phyloP scores from a whole-genome alignment of 164 flowering plant species.

The Macadamia integrifolia region DNA sequence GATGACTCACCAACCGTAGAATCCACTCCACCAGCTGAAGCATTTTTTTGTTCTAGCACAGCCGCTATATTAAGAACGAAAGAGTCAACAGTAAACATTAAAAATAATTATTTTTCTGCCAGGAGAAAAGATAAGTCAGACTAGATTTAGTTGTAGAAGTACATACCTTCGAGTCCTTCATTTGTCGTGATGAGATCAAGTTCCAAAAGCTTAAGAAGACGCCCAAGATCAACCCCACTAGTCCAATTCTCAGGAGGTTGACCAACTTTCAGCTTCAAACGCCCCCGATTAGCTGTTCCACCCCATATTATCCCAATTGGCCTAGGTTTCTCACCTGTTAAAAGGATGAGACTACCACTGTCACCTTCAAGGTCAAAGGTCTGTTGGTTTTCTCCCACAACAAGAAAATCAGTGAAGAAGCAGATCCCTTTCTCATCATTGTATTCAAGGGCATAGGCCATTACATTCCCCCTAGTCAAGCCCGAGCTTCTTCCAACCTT shows the following conservation, averaged over 20 bases:
- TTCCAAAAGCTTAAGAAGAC: constrained; percentile 88
- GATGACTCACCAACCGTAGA: constrained; percentile 85
- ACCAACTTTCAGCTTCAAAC: constrained; percentile 80
- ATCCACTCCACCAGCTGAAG: constrained; percentile 52
- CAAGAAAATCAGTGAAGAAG: constrained; percentile 89
- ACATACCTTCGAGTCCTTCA: constrained; percentile 75
- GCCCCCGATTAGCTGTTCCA: constrained; percentile 96
- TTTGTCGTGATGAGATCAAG: constrained; percentile 72
- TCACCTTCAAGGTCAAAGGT: constrained; percentile 96
- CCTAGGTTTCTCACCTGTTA: constrained; percentile 65
- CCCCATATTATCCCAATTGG: constrained; percentile 98
- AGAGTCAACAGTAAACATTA: neutral
- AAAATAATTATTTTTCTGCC: no score
- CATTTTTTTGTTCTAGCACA: constrained; percentile 72
- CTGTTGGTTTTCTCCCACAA: constrained; percentile 91
- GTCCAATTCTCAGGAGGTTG: constrained; percentile 95
- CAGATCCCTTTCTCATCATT: constrained; percentile 94
- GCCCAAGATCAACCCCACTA: constrained; percentile 95
- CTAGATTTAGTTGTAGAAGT: neutral
- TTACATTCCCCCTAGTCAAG: constrained; percentile 77
- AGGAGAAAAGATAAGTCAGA: no score
- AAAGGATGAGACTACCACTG: constrained; percentile 87
- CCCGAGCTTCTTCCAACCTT: constrained; percentile 99
- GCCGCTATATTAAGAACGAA: constrained; percentile 43
- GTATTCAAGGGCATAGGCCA: constrained; percentile 92